Conservation (phyloP, 352 stramenopile genomes). For the Globisporangium uncinulatum region DNA sequence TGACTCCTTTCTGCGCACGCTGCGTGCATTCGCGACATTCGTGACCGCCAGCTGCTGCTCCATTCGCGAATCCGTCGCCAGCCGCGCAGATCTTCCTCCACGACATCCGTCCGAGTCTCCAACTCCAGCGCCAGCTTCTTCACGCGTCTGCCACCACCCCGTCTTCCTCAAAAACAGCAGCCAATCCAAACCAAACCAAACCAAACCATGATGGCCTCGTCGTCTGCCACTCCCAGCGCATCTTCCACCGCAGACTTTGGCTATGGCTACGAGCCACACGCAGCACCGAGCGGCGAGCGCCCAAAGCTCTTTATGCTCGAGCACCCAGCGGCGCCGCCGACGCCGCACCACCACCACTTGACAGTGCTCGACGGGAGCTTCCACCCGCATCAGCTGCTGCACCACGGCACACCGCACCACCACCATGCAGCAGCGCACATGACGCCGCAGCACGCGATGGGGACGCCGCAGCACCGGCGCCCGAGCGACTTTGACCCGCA, state of each 20-base stretch:
- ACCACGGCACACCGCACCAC: constrained; percentile 34
- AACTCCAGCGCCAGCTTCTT: not conserved
- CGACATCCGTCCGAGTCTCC: no score
- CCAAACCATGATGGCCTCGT: not conserved
- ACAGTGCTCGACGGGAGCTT: no score
- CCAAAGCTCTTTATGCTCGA: no score
- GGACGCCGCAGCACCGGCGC: constrained; percentile 28
- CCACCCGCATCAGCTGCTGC: constrained; percentile 31
- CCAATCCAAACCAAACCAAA: not conserved
- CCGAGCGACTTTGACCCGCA: constrained; percentile 32
- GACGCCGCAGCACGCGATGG: constrained; percentile 38
- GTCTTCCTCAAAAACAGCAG: not conserved
- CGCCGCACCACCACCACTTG: constrained; percentile 46
- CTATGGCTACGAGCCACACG: not conserved
- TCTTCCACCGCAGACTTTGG: not conserved
- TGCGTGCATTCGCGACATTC: not conserved
- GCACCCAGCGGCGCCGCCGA: constrained; percentile 7
- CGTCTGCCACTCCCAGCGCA: not conserved
- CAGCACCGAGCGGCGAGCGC: not conserved
- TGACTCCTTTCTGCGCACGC: not conserved
- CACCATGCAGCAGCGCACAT: constrained; percentile 32
- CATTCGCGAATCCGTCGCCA: constrained; percentile 2
- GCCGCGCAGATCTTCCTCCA: not conserved
- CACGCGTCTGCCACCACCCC: not conserved
- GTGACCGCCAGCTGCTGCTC: not conserved